phyloP scores from a whole-genome alignment of 2,329 filamentous ascomycete genomes.

The Colletotrichum lini region DNA sequence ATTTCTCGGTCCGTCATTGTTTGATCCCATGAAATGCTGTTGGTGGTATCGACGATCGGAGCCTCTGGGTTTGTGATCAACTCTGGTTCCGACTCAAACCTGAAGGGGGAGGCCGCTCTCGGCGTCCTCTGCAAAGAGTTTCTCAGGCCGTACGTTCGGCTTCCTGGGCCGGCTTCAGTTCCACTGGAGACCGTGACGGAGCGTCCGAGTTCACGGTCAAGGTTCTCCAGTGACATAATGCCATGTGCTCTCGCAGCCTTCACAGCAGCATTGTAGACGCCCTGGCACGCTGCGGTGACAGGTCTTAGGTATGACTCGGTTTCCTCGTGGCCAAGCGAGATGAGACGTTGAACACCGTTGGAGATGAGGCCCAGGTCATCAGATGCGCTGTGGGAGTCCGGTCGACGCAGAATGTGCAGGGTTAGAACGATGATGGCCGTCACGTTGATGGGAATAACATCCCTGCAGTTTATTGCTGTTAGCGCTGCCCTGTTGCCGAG shows the following conservation, averaged over 20 bases:
- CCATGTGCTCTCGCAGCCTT: neutral
- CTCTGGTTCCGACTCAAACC: neutral
- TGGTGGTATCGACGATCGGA: neutral
- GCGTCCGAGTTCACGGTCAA: neutral
- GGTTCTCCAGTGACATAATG: too few species aligned
- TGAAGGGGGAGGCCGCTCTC: too few species aligned
- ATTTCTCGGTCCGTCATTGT: neutral
- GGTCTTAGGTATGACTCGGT: slow-evolving; percentile 1
- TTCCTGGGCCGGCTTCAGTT: too few species aligned
- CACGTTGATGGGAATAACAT: slow-evolving; percentile 1
- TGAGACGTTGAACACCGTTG: neutral
- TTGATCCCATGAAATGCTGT: neutral
- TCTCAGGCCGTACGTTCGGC: too few species aligned
- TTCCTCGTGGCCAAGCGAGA: neutral
- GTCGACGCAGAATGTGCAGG: neutral
- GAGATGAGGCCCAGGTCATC: neutral
- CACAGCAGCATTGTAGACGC: neutral
- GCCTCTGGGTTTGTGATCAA: neutral
- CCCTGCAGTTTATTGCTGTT: neutral
- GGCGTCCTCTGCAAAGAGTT: too few species aligned
- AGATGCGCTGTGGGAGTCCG: neutral
- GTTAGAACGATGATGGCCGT: neutral
- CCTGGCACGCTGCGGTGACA: neutral
- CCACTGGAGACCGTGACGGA: too few species aligned
- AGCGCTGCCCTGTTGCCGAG: too few species aligned